These are phyloP conservation scores for Pulveroboletus frians DNA, from an alignment of 768 basidiomycete genomes.

Conservation along the genomic window DNA sequence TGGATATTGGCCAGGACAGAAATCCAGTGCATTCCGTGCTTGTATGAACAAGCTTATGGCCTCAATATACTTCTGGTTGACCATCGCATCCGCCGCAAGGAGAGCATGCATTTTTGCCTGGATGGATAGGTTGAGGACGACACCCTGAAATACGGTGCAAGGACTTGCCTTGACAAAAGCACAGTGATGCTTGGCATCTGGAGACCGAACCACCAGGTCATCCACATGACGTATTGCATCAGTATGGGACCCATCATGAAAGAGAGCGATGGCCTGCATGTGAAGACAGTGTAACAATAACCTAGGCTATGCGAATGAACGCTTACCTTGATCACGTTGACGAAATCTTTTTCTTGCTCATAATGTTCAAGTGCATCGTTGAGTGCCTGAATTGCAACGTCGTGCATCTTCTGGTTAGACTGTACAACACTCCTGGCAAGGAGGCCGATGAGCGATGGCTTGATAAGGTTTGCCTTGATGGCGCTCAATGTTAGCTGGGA, in stretches of 20 bases:
- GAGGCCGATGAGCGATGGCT: slow-evolving; percentile 6
- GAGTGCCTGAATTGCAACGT: slow-evolving; percentile 1
- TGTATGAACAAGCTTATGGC: slow-evolving; percentile 1
- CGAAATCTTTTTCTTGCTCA: slow-evolving; percentile 3
- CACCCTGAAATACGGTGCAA: background rate
- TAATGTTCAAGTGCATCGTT: background rate
- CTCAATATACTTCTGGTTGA: background rate
- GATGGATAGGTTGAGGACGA: background rate
- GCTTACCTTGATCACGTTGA: slow-evolving; percentile 12
- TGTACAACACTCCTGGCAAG: slow-evolving; percentile 7
- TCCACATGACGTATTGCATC: slow-evolving; percentile 1
- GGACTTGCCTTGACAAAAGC: slow-evolving; percentile 12
- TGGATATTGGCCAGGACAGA: slow-evolving; percentile 3
- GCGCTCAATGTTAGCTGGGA: background rate
- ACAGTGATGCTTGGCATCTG: background rate
- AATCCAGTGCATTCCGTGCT: slow-evolving; percentile 9
- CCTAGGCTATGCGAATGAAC: background rate
- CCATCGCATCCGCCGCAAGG: slow-evolving; percentile 8
- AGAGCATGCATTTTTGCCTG: slow-evolving; percentile 16
- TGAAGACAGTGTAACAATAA: background rate
- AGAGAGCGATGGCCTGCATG: slow-evolving; percentile 11
- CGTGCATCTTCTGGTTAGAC: background rate
- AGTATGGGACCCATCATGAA: background rate
- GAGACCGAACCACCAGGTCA: background rate
- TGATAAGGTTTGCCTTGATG: slow-evolving; percentile 6